These are phyloP conservation scores for Cladosporium sp. DNA, from an alignment of 2,329 filamentous ascomycete species.

Conservation along the genomic window DNA sequence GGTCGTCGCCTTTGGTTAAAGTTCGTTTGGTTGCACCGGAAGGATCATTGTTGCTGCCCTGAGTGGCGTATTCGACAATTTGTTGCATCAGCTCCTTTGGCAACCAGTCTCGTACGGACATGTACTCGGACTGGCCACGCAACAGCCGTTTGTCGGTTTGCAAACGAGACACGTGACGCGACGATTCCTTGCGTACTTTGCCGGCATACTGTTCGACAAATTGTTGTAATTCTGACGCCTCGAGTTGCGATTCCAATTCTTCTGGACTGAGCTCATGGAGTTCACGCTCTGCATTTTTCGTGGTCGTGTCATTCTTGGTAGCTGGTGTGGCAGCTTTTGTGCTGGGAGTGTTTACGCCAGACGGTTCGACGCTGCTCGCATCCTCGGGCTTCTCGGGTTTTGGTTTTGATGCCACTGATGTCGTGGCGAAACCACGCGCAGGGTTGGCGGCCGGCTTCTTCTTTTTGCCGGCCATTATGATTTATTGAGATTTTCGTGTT, in stretches of 20 bases:
- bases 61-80: constrained; percentile 68
- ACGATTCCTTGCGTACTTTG: constrained; percentile 77
- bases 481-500: background rate
- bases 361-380: constrained; percentile 29
- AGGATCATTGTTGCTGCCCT: constrained; percentile 38
- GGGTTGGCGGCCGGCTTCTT: constrained; percentile 87
- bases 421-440: constrained; percentile 89
- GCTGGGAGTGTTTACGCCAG: constrained; percentile 32
- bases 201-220: constrained; percentile 80
- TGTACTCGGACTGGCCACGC: constrained; percentile 71
- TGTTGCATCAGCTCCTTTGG: constrained; percentile 75
- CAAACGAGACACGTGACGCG: constrained; percentile 72
- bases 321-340: constrained; percentile 13
- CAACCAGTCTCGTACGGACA: constrained; percentile 77
- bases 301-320: background rate
- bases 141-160: constrained; percentile 84
- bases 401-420: constrained; percentile 74
- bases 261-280: constrained; percentile 70
- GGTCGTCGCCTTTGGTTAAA: constrained; percentile 69
- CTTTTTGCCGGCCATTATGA: constrained; percentile 62
- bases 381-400: constrained; percentile 50
- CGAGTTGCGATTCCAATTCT: constrained; percentile 84
- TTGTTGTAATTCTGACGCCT: constrained; percentile 85
- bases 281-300: constrained; percentile 30
- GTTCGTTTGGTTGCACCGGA: constrained; percentile 52